Evolutionary conservation across 306 rosid species (phyloP), one percentile per base, ranked within the genome.

Genomic region (Rubus idaeus): DNA sequence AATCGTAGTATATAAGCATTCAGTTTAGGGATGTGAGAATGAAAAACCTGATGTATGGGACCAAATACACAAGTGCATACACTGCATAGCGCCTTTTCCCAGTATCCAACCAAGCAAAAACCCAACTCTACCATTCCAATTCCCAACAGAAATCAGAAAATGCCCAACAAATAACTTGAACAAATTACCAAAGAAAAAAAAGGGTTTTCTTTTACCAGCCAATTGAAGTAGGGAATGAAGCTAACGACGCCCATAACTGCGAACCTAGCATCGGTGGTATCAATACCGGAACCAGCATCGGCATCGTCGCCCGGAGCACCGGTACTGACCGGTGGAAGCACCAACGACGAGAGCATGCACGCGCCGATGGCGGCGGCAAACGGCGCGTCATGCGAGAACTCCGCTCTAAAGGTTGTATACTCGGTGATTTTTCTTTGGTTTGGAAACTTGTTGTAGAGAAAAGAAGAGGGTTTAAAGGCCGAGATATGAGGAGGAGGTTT

Each of bases 181-280:
- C 1, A 23, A n/a, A 30, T 6, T 8, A 65, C 23, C 50, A n/a
- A 30, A 78, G 5, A 73, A 75, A 52, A 8, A 8, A 56, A 62
- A 8, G 5, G 21, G 40, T 5, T 23, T 4, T 12, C 2, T 0
- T 11, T 45, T 81, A 95, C 98, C 75, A 96, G 96, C 99, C 99
- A 96, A 79, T 96, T 96, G 84, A 96, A 96, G 86, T 88, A 96
- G 55, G 99, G 99, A 79, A 96, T 89, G 90, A 92, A 86, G 78
- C 96, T 88, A 23, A 95, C 68, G 70, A 95, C 84, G 65, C 91
- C 87, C 99, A 95, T 92, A 21, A 91, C 92, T 0, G 90, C 92
- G 35, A 95, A 81, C 86, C 97, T 89, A 2, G 96, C 53, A 75
- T 92, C 97, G 13, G 89, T 85, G 45, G 90, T 77, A 30, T 85